These are phyloP conservation scores for Vararia minispora DNA, from an alignment of 768 basidiomycete species.

Conservation along the genomic window DNA sequence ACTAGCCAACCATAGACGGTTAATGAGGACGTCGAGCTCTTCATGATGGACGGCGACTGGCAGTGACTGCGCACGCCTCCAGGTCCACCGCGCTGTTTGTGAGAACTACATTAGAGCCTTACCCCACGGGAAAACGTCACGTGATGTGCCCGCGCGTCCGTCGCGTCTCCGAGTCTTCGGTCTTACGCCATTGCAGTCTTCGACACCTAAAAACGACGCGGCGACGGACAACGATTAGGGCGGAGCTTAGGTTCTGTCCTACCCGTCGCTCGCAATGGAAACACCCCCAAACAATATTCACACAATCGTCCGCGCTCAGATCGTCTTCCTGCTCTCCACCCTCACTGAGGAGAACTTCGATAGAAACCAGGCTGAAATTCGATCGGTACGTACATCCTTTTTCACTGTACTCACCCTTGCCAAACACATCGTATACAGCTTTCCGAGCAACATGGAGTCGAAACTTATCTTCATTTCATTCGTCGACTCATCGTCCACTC, in stretches of 20 bases:
- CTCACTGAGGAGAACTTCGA: constrained; percentile 97
- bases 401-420: constrained; percentile 10
- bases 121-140: no score
- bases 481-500: constrained; percentile 90
- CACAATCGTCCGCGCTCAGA: constrained; percentile 93
- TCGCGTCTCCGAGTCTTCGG: no score
- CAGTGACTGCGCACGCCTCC: no score
- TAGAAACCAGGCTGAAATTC: constrained; percentile 88
- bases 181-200: no score
- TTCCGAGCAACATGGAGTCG: constrained; percentile 92
- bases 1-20: constrained; percentile 54
- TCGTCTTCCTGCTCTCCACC: constrained; percentile 93
- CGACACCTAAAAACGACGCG: no score
- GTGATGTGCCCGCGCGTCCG: no score
- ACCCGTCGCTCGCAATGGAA: constrained; percentile 77
- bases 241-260: no score
- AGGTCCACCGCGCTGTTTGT: no score
- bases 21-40: constrained; percentile 23
- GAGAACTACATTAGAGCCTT: no score
- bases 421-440: constrained; percentile 39
- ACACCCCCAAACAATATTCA: constrained; percentile 80
- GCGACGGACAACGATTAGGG: no score
- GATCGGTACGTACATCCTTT: constrained; percentile 55
- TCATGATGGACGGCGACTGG: constrained; percentile 1
- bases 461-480: constrained; percentile 96